Evolutionary conservation across 306 rosid species (phyloP).

Genomic region (Datisca glomerata): DNA sequence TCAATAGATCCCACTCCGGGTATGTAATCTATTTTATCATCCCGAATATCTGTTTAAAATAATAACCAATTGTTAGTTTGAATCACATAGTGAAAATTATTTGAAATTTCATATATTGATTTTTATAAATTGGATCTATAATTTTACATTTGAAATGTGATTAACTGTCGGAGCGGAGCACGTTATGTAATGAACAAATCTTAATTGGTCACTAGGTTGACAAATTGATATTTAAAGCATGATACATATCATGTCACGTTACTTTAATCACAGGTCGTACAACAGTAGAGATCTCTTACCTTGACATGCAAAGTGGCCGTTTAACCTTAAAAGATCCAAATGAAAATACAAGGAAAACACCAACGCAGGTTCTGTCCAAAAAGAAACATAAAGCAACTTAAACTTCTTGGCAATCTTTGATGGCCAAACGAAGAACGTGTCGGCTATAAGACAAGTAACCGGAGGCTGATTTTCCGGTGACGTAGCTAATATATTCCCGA

Average conservation of each 20-base stretch:
- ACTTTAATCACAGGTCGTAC: too few relatives aligned
- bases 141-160: too few relatives aligned
- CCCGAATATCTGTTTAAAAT: conserved; percentile 15
- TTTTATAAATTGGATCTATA: too few relatives aligned
- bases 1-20: conserved; percentile 41
- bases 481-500: conserved; percentile 16
- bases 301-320: conserved; percentile 35
- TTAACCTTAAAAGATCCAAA: conserved; percentile 25
- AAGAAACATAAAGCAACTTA: conserved; percentile 22
- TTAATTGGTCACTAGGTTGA: too few relatives aligned
- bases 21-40: conserved; percentile 40
- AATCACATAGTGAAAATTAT: too few relatives aligned
- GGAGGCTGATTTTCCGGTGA: conserved; percentile 1
- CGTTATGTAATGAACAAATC: too few relatives aligned
- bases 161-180: too few relatives aligned
- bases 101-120: too few relatives aligned
- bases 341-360: conserved; percentile 40
- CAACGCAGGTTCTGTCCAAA: conserved; percentile 55
- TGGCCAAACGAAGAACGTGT: conserved; percentile 52
- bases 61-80: too few relatives aligned
- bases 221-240: too few relatives aligned
- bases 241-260: too few relatives aligned
- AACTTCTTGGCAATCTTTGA: conserved; percentile 31
- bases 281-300: conserved; percentile 13
- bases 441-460: conserved; percentile 33